Conservation (phyloP, 257 asterid genomes). For the Fraxinus pennsylvanica region DNA sequence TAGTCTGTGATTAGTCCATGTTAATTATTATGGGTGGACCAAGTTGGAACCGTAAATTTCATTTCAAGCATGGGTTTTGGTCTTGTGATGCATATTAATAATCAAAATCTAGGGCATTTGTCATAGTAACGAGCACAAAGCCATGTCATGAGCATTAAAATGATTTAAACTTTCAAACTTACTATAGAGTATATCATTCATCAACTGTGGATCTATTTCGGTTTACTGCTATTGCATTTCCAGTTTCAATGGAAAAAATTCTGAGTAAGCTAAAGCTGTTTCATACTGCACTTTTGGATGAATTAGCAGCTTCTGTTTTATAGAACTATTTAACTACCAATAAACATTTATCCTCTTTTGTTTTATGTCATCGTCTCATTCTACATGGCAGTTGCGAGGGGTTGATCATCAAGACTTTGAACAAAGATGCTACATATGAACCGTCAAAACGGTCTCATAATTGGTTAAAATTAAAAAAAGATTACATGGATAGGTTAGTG, state of each 20-base stretch:
- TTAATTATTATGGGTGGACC: not conserved
- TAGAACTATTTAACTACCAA: not conserved
- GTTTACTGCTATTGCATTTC: not conserved
- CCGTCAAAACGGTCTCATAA: conserved; percentile 87
- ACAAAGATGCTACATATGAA: conserved; percentile 88
- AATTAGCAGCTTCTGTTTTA: no score
- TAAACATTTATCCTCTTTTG: not conserved
- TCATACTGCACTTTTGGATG: no score
- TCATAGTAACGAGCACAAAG: not conserved
- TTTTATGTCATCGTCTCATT: not conserved
- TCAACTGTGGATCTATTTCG: not conserved
- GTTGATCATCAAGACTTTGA: conserved; percentile 89
- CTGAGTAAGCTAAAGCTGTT: not conserved
- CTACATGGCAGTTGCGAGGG: conserved; percentile 77
- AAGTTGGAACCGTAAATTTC: not conserved
- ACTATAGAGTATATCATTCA: not conserved
- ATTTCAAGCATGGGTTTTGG: not conserved
- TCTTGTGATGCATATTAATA: not conserved
- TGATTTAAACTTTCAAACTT: not conserved
- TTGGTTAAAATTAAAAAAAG: conserved; percentile 93
- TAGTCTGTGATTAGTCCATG: not conserved
- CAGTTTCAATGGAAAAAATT: not conserved
- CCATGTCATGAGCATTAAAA: not conserved
- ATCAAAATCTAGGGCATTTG: not conserved
- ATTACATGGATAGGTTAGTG: conserved; percentile 83